Evolutionary conservation across 805 yeast genomes (phyloP), one percentile per base, ranked within the genome.

Genomic region (Wickerhamiella domercqiae): DNA sequence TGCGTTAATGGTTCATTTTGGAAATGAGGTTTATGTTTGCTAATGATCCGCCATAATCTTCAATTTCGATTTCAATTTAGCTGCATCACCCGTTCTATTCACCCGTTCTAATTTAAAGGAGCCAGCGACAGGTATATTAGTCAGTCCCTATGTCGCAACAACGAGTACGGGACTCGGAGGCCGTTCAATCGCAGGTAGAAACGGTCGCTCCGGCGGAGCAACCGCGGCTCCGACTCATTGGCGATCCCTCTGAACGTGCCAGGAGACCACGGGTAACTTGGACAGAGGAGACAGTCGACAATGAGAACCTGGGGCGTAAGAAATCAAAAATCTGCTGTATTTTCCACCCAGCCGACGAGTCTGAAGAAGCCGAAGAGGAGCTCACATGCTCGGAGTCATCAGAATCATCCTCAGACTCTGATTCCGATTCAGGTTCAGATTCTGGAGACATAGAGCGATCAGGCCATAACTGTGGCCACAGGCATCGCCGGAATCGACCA

Each of bases 241-340:
- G 44, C n/a, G 39, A 25, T 6, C 17, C 35, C 14, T 29, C 39
- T 9, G 41, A 37, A 9, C 29, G 31, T 17, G 30, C 25, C n/a
- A 20, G 21, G 22, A 28, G 67, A 37, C 66, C 73, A 9, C 65
- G 70, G 29, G 95, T 87, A 0, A 66, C 73, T 37, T 87, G 96
- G 95, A 66, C 75, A 5, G 80, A 78, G 26, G 93, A 76, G 33
- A 86, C 82, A 3, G 67, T 90, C 3, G 97, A 87, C 55, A 87
- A 87, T 55, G 98, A 87, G 59, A 59, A 79, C 52, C 64, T 90
- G 79, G 70, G 78, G 52, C 81, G 73, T 61, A 90, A 90, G 62
- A 84, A 83, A 54, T 72, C 94, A 9, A 87, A 87, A 57, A 78
- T 63, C 78, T 86, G 63, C 90, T 95, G 39, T 75, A 80, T 62